Conservation (phyloP, 306 rosid genomes). For the Vigna angularis region DNA sequence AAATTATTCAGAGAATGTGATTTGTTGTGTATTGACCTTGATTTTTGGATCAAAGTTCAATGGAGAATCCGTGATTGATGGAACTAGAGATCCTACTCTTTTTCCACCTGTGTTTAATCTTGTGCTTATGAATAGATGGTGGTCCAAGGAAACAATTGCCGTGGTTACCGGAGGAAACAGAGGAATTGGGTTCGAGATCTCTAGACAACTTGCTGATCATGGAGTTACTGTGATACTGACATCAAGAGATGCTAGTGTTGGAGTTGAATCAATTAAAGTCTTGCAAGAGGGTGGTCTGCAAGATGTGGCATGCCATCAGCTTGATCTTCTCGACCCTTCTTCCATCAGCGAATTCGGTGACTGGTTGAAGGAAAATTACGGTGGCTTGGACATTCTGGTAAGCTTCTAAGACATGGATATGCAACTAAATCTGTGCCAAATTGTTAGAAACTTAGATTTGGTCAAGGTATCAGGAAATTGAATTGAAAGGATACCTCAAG, state of each 20-base stretch:
- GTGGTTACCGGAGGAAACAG: constrained; percentile 92
- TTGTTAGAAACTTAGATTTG: neutral
- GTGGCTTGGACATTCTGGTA: constrained; percentile 88
- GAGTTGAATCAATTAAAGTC: constrained; percentile 83
- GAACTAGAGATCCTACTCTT: neutral
- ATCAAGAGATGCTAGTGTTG: constrained; percentile 78
- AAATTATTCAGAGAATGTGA: too few species aligned
- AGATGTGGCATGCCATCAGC: constrained; percentile 69
- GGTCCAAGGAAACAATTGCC: constrained; percentile 87
- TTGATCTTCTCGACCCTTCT: constrained; percentile 73
- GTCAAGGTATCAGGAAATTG: constrained; percentile 8
- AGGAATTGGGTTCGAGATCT: constrained; percentile 92
- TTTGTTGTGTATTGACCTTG: neutral
- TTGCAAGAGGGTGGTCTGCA: constrained; percentile 83
- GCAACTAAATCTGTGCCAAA: neutral
- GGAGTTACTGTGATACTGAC: constrained; percentile 85
- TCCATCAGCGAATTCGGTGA: constrained; percentile 64
- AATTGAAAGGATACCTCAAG: neutral
- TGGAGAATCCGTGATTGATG: constrained; percentile 5
- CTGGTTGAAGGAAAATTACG: constrained; percentile 75
- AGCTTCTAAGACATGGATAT: constrained; percentile 29
- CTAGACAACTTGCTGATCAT: constrained; percentile 79
- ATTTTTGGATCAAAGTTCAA: neutral
- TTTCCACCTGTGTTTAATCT: neutral
- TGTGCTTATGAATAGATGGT: constrained; percentile 67